phyloP scores from a whole-genome alignment of 2,329 filamentous ascomycete species.

The Pseudogymnoascus sp. region DNA sequence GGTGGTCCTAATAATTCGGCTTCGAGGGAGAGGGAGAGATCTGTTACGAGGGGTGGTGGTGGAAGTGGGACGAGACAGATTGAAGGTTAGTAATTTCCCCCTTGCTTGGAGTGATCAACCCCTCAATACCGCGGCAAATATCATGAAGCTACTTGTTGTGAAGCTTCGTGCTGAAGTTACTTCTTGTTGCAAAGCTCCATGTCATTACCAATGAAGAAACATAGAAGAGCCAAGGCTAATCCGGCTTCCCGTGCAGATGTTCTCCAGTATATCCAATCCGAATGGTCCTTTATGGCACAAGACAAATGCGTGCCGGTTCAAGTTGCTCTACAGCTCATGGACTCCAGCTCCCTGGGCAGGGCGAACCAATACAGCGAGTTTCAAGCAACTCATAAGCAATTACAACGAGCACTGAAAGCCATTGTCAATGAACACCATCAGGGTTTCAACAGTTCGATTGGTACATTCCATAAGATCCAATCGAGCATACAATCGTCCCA shows the following conservation, averaged over 20 bases:
- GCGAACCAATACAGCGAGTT: conserved; percentile 85
- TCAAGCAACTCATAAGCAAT: conserved; percentile 69
- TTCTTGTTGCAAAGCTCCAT: background rate
- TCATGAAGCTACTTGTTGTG: background rate
- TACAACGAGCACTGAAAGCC: conserved; percentile 86
- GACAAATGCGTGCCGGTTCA: conserved; percentile 88
- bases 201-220: background rate
- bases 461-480: conserved; percentile 98
- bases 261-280: conserved; percentile 72
- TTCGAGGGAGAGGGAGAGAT: background rate
- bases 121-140: background rate
- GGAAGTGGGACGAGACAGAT: conserved; percentile 13
- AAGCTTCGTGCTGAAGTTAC: background rate
- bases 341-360: conserved; percentile 84
- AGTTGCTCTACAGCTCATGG: conserved; percentile 87
- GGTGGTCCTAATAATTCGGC: background rate
- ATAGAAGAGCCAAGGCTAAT: background rate
- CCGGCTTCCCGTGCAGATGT: conserved; percentile 33
- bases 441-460: conserved; percentile 97
- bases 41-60: conserved; percentile 4
- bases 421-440: conserved; percentile 99
- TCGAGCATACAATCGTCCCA: conserved; percentile 85
- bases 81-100: conserved; percentile 9
- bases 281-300: conserved; percentile 88
- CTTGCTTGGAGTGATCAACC: background rate